Evolutionary conservation across 1,284 basidiomycete genomes (phyloP).

Genomic region (Coriolopsis trogii): DNA sequence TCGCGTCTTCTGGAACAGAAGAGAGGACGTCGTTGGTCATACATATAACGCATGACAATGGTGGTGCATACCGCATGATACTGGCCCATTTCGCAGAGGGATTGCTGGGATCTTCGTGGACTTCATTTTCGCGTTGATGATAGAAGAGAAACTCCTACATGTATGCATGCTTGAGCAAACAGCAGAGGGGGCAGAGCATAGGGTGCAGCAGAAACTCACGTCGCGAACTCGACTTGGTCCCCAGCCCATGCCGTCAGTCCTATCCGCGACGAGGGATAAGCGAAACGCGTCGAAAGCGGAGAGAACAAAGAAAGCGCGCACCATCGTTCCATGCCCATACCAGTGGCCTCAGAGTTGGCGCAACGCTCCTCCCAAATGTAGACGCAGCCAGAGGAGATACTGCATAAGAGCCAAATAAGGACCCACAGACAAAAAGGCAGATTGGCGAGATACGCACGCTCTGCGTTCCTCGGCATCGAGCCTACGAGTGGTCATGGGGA

Average conservation of each 20-base stretch:
- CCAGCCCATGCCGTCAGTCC: slow-evolving; percentile 85
- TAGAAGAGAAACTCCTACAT: slow-evolving; percentile 79
- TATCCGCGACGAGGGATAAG: slow-evolving; percentile 30
- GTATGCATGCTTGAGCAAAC: slow-evolving; percentile 9
- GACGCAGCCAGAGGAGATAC: slow-evolving; percentile 63
- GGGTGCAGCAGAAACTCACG: slow-evolving; percentile 42
- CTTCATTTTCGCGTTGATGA: slow-evolving; percentile 76
- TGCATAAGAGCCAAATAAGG: slow-evolving; percentile 1
- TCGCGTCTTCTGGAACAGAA: slow-evolving; percentile 28
- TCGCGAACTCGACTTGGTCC: slow-evolving; percentile 79
- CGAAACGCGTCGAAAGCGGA: neutral
- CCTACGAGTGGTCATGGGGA: slow-evolving; percentile 76
- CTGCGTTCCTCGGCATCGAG: slow-evolving; percentile 73
- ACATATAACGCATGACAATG: slow-evolving; percentile 4
- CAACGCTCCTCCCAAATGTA: slow-evolving; percentile 87
- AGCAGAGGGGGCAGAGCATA: neutral
- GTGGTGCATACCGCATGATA: slow-evolving; percentile 58
- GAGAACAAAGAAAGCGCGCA: slow-evolving; percentile 29
- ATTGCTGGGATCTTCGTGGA: slow-evolving; percentile 61
- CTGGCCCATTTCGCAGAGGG: slow-evolving; percentile 75
- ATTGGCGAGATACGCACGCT: slow-evolving; percentile 22
- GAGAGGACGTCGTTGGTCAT: slow-evolving; percentile 1
- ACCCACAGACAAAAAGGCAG: neutral
- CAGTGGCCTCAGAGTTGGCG: slow-evolving; percentile 74
- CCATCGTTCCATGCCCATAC: slow-evolving; percentile 83